Evolutionary conservation across 352 stramenopile genomes (phyloP).

Genomic region (Phytophthora multivora): DNA sequence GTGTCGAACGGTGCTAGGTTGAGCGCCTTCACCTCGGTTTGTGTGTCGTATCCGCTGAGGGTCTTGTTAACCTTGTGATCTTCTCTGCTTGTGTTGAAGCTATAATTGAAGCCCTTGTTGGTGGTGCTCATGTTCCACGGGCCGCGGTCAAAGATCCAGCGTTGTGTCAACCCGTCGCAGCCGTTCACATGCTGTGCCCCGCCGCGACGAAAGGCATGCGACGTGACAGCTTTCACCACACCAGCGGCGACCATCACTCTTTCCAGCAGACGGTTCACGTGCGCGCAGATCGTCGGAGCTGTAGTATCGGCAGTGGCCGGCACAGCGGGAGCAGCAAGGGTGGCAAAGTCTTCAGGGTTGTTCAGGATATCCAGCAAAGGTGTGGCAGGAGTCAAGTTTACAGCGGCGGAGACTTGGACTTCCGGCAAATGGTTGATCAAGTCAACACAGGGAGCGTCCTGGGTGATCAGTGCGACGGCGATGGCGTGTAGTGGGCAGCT

Average conservation of each 20-base stretch:
- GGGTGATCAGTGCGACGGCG: no score
- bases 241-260: not conserved
- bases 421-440: slow-evolving; percentile 13
- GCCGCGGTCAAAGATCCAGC: slow-evolving; percentile 19
- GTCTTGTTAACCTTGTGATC: slow-evolving; percentile 16
- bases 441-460: no score
- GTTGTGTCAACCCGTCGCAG: not conserved
- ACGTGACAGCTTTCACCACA: slow-evolving; percentile 13
- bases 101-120: slow-evolving; percentile 25
- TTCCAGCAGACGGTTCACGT: slow-evolving; percentile 29
- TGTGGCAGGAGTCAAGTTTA: not conserved
- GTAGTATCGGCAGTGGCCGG: not conserved
- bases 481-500: no score
- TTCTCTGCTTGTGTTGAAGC: slow-evolving; percentile 21
- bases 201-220: slow-evolving; percentile 28
- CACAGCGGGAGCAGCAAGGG: not conserved
- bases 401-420: not conserved
- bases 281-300: not conserved
- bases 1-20: no score
- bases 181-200: slow-evolving; percentile 15
- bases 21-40: no score
- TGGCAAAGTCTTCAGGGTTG: no score
- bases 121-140: slow-evolving; percentile 25
- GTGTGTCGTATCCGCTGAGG: no score
- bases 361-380: slow-evolving; percentile 12